A percentile compares a stretch with the other conserved stretches of the same genome.
Evolutionary conservation across 2,329 filamentous ascomycete species (phyloP).

Genomic region (Aspergillus awamori): DNA sequence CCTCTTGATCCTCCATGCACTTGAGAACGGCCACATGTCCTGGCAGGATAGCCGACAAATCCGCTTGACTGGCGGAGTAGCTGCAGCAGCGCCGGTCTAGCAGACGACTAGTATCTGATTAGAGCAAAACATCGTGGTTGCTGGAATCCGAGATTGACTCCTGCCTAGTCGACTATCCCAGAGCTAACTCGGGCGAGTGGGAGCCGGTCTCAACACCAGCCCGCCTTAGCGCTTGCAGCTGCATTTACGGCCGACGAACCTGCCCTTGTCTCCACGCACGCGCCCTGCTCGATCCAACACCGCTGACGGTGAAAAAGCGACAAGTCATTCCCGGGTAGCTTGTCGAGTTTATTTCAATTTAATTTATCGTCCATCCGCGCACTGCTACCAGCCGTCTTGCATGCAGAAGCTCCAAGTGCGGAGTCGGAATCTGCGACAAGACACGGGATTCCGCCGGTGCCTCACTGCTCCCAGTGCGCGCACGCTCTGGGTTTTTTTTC

Average conservation of each 20-base stretch:
- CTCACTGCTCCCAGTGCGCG: neutral
- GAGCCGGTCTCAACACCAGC: constrained; percentile 1
- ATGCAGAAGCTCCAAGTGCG: constrained; percentile 22
- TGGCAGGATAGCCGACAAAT: constrained; percentile 14
- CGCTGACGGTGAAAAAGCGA: neutral
- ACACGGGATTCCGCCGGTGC: constrained; percentile 5
- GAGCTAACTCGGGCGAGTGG: constrained; percentile 1
- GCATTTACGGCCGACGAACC: neutral
- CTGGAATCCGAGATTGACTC: constrained; percentile 3
- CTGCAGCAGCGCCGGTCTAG: constrained; percentile 10
- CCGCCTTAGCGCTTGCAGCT: neutral
- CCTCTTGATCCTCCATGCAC: constrained; percentile 26
- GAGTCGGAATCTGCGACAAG: constrained; percentile 5
- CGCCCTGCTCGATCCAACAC: neutral
- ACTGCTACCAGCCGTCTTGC: constrained; percentile 22
- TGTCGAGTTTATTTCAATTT: constrained; percentile 6
- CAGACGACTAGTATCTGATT: neutral
- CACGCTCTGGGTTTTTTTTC: neutral
- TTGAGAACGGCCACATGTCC: constrained; percentile 32
- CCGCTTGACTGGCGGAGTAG: constrained; percentile 17
- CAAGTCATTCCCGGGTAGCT: neutral
- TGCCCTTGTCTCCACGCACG: constrained; percentile 3
- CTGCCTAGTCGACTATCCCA: neutral
- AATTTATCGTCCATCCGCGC: constrained; percentile 12
- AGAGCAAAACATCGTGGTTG: constrained; percentile 1